Percentiles rank a stretch among this genome's conserved stretches.
phyloP scores from a whole-genome alignment of 2,329 filamentous ascomycete genomes.

The Cladophialophora yegresii region DNA sequence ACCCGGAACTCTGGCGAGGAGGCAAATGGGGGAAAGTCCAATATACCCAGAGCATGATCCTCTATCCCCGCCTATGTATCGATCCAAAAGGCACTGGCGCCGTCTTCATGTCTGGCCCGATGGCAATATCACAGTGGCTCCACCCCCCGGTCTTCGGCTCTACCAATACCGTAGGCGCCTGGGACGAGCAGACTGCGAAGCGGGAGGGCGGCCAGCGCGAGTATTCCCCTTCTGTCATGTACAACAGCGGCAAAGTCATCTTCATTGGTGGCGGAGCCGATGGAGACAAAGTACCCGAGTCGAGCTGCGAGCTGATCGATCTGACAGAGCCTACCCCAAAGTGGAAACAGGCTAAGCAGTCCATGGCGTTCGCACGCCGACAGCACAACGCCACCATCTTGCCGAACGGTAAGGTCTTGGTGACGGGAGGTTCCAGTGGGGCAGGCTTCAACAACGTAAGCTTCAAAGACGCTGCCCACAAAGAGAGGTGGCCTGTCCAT shows the following conservation, averaged over 20 bases:
- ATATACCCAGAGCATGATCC: background rate
- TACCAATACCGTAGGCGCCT: background rate
- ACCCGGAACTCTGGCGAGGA: background rate
- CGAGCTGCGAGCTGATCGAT: background rate
- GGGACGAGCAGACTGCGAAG: background rate
- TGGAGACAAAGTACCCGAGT: background rate
- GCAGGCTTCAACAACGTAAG: background rate
- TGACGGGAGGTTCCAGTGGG: background rate
- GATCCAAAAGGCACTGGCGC: background rate
- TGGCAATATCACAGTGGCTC: background rate
- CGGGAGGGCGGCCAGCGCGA: background rate
- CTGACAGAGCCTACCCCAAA: background rate
- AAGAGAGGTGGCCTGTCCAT: background rate
- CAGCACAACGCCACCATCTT: conserved; percentile 5
- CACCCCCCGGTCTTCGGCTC: background rate
- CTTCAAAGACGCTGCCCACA: background rate
- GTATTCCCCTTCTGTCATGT: background rate
- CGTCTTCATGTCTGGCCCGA: conserved; percentile 1
- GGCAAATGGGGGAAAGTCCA: background rate
- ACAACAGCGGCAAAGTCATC: background rate
- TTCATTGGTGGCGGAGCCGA: background rate
- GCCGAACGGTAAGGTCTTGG: background rate
- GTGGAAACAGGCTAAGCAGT: background rate
- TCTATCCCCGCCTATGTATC: background rate
- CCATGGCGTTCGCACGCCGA: background rate